Evolutionary conservation across 371 early-diverging fungal species (phyloP).

Genomic region (Saksenaea vasiformis): DNA sequence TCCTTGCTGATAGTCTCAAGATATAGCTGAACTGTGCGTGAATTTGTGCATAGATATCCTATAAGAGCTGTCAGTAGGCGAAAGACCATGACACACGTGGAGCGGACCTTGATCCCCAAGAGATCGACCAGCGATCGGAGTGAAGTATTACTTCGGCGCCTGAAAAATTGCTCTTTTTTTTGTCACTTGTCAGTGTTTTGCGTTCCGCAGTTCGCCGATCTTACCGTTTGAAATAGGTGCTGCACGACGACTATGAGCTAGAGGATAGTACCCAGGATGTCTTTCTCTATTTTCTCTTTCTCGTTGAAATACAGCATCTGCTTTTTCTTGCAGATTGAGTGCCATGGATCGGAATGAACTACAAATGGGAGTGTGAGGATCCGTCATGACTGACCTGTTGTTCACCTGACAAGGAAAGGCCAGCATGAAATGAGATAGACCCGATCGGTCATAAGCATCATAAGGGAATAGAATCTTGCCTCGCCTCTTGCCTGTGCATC

Average conservation of each 20-base stretch:
- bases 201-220: not conserved
- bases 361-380: not conserved
- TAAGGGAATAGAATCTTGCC: conserved; percentile 64
- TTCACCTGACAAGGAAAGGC: conserved; percentile 69
- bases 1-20: conserved; percentile 48
- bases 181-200: not conserved
- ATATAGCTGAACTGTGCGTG: conserved; percentile 59
- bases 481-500: conserved; percentile 75
- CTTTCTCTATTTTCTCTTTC: conserved; percentile 39
- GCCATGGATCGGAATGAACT: conserved; percentile 63
- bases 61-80: not conserved
- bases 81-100: not conserved
- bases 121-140: conserved; percentile 54
- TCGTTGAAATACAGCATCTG: conserved; percentile 52
- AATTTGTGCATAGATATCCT: conserved; percentile 55
- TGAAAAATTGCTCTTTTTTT: conserved; percentile 50
- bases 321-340: conserved; percentile 58
- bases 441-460: conserved; percentile 73
- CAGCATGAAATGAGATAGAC: conserved; percentile 69
- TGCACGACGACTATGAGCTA: conserved; percentile 44
- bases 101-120: conserved; percentile 46
- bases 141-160: conserved; percentile 52
- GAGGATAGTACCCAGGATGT: conserved; percentile 39
- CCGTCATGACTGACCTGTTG: not conserved
- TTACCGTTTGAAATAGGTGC: conserved; percentile 56